Base-by-base conservation (phyloP, 495 filamentous ascomycete genomes). In the Chlorociboria aeruginascens region DNA sequence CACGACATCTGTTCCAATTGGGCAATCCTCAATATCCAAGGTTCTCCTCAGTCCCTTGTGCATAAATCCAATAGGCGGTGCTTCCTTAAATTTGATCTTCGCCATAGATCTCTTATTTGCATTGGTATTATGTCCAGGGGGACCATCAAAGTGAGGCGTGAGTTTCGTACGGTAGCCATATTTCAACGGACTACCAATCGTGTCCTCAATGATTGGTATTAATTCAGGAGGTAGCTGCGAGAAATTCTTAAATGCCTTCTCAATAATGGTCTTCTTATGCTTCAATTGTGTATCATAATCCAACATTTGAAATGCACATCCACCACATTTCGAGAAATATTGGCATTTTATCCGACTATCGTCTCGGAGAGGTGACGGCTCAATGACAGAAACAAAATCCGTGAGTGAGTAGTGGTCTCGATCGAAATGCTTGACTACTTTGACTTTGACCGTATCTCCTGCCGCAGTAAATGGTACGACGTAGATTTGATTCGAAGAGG, bases 251-350 rank as follows among this genome's bases (percentile, higher is more conserved):
- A 84, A 98, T 28, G 93, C 92, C 60, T 90, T 94, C 61, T 92
- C 85, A 29, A 98, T 82, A 45, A 96, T 83, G 41, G 72, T 69
- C 61, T 75, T 79, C 69, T 98, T 98, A 58, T 88, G 83, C 31
- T 69, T 73, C 29, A 98, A 72, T 62, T 98, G 92, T 47, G 85
- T 80, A 29, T 73, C 67, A 65, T 98, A 98, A 36, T 86, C 76
- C 47, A 98, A 77, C 87, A 96, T 95, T 64, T 98, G 92, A 60
- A 96, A 86, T 67, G 97, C 93, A 59, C 92, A 98, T 4, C 92
- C 92, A 0, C 85, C 86, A 62, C 92, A 98, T 44, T 70, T 76
- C 31, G 73, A 65, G 58, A 98, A 98, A 67, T 97, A 97, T 54
- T 75, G 69, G 70, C 92, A 98, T 38, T 71, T 66, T 55, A 95